These are phyloP conservation scores for Verticillium albo-atrum DNA, from an alignment of 2,329 filamentous ascomycete species.

Conservation along the genomic window DNA sequence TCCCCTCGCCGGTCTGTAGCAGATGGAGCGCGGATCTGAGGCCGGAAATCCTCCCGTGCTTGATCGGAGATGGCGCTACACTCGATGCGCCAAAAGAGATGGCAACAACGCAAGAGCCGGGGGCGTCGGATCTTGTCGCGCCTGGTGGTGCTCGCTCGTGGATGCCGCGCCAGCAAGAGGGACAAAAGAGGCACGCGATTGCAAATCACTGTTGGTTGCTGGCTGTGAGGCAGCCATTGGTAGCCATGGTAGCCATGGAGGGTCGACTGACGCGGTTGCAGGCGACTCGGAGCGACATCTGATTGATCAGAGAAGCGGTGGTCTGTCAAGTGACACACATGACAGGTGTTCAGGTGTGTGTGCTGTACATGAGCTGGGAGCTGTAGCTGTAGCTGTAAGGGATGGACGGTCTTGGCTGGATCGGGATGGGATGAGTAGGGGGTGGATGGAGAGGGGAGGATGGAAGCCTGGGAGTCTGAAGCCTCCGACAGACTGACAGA, in stretches of 20 bases:
- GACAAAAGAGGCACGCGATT: background rate
- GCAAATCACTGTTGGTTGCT: background rate
- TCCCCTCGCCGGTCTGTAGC: background rate
- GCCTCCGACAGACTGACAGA: too few species aligned
- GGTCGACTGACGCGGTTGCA: background rate
- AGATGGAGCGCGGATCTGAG: background rate
- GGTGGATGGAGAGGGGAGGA: background rate
- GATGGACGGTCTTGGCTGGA: background rate
- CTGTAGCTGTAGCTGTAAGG: background rate
- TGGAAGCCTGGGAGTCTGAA: background rate
- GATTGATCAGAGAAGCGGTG: background rate
- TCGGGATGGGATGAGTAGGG: background rate
- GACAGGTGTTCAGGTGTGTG: background rate
- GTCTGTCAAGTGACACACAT: background rate
- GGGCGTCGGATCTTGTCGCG: background rate
- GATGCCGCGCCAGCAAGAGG: background rate
- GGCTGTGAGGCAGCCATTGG: background rate
- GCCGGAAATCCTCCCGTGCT: background rate
- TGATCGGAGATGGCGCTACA: background rate
- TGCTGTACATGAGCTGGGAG: background rate
- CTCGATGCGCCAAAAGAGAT: background rate
- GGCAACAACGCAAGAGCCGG: background rate
- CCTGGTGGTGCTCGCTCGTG: background rate
- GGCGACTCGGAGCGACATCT: background rate
- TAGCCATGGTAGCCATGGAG: background rate